phyloP scores from a whole-genome alignment of 495 filamentous ascomycete genomes.

The Neurospora tetraspora region DNA sequence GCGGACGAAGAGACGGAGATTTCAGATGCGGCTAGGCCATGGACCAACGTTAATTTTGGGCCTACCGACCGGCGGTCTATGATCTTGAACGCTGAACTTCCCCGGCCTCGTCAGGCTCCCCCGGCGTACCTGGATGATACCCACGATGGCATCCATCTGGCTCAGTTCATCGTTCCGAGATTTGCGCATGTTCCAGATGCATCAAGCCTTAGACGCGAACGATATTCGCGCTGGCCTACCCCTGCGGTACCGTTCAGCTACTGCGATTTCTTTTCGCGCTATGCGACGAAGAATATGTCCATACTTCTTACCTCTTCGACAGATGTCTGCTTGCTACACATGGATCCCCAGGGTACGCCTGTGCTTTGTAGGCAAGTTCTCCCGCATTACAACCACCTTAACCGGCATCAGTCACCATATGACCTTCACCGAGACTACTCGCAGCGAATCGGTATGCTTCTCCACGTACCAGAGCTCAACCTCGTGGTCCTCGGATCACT shows the following conservation, averaged over 20 bases:
- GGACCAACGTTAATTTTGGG: neutral
- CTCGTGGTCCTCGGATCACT: conserved; percentile 65
- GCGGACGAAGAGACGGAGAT: conserved; percentile 15
- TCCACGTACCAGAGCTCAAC: conserved; percentile 67
- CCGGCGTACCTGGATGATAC: conserved; percentile 3
- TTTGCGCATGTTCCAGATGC: conserved; percentile 7
- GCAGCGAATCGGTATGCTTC: conserved; percentile 67
- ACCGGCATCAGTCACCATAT: conserved; percentile 23
- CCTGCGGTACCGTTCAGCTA: neutral
- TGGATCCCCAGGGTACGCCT: conserved; percentile 24
- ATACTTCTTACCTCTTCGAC: conserved; percentile 50
- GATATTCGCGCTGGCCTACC: neutral
- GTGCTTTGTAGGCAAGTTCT: conserved; percentile 37
- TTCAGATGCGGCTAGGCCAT: conserved; percentile 11
- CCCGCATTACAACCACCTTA: conserved; percentile 37
- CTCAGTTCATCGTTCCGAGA: conserved; percentile 14
- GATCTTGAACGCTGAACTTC: neutral
- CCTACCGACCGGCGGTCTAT: neutral
- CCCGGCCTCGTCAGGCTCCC: neutral
- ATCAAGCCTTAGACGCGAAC: neutral
- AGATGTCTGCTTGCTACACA: conserved; percentile 48
- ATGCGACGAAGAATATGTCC: conserved; percentile 10
- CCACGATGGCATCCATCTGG: conserved; percentile 7
- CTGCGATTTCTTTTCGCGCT: neutral
- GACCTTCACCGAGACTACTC: conserved; percentile 31